These are phyloP conservation scores for Xylaria palmicola DNA, from an alignment of 495 filamentous ascomycete genomes.

Conservation along the genomic window DNA sequence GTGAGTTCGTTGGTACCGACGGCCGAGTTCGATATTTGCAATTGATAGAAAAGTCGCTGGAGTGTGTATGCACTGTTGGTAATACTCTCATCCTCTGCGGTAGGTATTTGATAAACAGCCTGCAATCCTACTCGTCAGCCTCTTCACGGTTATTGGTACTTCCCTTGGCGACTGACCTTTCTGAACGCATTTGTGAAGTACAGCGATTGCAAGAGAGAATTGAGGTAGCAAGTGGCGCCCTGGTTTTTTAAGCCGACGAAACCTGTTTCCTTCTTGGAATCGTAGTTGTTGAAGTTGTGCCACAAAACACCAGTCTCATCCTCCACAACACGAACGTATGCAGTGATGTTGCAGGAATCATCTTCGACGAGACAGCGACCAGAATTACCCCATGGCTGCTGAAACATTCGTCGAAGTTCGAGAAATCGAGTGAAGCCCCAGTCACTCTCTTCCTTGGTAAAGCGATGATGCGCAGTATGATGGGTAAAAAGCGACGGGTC, in stretches of 20 bases:
- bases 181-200: conserved; percentile 98
- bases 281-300: conserved; percentile 98
- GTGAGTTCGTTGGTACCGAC: conserved; percentile 93
- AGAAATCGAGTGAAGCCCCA: conserved; percentile 97
- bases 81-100: conserved; percentile 73
- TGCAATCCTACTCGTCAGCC: conserved; percentile 34
- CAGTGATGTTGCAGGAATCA: conserved; percentile 81
- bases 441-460: conserved; percentile 93
- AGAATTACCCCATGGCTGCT: conserved; percentile 54
- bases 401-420: conserved; percentile 81
- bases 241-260: conserved; percentile 97
- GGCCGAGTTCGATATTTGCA: conserved; percentile 78
- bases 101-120: conserved; percentile 96
- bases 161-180: conserved; percentile 57
- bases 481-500: conserved; percentile 74
- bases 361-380: conserved; percentile 85
- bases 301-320: conserved; percentile 98
- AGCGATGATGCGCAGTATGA: conserved; percentile 79
- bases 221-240: conserved; percentile 96
- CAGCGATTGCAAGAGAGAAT: conserved; percentile 92
- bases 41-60: conserved; percentile 89
- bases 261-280: conserved; percentile 97
- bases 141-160: neutral
- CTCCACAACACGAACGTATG: conserved; percentile 90
- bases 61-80: conserved; percentile 90